These are phyloP conservation scores for Gamarada debralockiae DNA, from an alignment of 495 filamentous ascomycete species.

Conservation along the genomic window DNA sequence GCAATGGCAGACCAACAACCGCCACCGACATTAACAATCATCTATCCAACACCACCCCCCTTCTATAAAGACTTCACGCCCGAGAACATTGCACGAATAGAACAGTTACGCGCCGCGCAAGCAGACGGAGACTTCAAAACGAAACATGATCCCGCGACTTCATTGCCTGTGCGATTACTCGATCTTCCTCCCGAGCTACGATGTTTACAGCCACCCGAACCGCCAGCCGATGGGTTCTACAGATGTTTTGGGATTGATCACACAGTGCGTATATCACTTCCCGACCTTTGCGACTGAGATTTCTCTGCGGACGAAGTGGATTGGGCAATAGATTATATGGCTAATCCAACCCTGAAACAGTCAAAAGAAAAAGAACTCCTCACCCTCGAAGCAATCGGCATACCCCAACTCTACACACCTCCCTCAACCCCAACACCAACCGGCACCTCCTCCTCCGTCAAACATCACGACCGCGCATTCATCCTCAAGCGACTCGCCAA, in stretches of 20 bases:
- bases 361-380: constrained; percentile 60
- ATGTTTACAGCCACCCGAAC: constrained; percentile 76
- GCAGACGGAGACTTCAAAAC: constrained; percentile 18
- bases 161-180: constrained; percentile 33
- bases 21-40: constrained; percentile 41
- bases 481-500: constrained; percentile 78
- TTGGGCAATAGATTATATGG: no score
- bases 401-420: constrained; percentile 61
- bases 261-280: constrained; percentile 40
- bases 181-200: constrained; percentile 67
- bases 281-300: constrained; percentile 6
- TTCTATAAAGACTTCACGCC: constrained; percentile 88
- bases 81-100: constrained; percentile 67
- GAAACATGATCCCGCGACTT: constrained; percentile 13
- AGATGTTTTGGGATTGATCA: constrained; percentile 68
- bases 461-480: constrained; percentile 60
- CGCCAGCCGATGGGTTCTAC: constrained; percentile 68
- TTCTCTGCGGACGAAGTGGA: background rate
- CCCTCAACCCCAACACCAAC: constrained; percentile 31
- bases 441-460: constrained; percentile 7
- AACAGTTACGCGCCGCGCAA: constrained; percentile 28
- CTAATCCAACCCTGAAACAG: constrained; percentile 31
- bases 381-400: constrained; percentile 61
- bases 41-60: constrained; percentile 80
- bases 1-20: constrained; percentile 50